These are phyloP conservation scores for Globisporangium recalcitrans DNA, from an alignment of 352 stramenopile genomes.

Conservation along the genomic window DNA sequence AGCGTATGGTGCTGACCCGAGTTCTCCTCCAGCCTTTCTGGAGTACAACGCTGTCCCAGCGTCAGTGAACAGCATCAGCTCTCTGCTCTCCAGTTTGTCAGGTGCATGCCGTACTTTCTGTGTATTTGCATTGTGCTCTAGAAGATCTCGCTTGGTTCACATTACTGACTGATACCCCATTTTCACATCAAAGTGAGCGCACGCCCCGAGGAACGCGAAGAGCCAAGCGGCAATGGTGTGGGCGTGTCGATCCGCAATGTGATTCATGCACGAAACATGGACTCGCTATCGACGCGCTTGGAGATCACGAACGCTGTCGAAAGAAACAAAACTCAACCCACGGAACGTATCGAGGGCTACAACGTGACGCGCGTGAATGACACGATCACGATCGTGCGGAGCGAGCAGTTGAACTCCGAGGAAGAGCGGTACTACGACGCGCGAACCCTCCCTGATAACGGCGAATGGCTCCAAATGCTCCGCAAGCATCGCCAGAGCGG, in stretches of 20 bases:
- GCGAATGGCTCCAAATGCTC: slow-evolving; percentile 71
- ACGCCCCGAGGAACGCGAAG: slow-evolving; percentile 38
- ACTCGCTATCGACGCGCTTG: slow-evolving; percentile 62
- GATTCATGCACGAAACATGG: slow-evolving; percentile 58
- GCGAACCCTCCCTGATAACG: slow-evolving; percentile 58
- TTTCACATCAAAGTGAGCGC: slow-evolving; percentile 24
- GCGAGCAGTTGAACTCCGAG: slow-evolving; percentile 39
- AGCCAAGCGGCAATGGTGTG: slow-evolving; percentile 57
- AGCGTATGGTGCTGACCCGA: slow-evolving; percentile 7
- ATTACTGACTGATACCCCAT: no score
- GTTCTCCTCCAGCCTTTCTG: slow-evolving; percentile 40
- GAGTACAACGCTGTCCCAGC: slow-evolving; percentile 32
- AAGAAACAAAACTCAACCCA: slow-evolving; percentile 46
- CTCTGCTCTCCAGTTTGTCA: slow-evolving; percentile 57
- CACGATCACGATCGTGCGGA: slow-evolving; percentile 63
- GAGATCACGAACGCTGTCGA: slow-evolving; percentile 70
- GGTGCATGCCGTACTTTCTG: slow-evolving; percentile 14
- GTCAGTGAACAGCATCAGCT: slow-evolving; percentile 47
- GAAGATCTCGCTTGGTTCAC: neutral
- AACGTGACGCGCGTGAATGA: slow-evolving; percentile 73
- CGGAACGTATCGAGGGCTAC: slow-evolving; percentile 60
- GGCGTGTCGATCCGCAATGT: slow-evolving; percentile 58
- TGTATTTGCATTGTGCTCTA: no score
- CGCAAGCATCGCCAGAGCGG: slow-evolving; percentile 63
- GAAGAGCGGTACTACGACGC: slow-evolving; percentile 74